Percentiles rank a stretch among this genome's conserved stretches.
Evolutionary conservation across 805 yeast genomes (phyloP).

Genomic region (Suhomyces xylopsoci): DNA sequence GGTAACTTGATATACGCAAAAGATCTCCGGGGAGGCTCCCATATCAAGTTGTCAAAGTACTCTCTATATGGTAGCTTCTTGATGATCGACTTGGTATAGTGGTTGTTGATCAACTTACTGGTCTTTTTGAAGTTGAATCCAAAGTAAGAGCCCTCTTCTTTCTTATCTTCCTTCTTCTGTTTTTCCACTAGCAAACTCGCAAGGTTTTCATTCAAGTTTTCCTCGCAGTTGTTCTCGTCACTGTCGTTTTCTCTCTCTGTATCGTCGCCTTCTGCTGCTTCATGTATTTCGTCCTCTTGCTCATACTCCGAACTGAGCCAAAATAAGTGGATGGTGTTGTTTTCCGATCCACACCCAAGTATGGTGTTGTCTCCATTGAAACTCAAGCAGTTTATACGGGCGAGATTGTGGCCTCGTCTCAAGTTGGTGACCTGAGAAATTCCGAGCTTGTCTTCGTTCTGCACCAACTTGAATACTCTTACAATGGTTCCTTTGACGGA

Average conservation of each 20-base stretch:
- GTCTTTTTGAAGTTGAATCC: conserved; percentile 22
- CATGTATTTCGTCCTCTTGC: background rate
- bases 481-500: conserved; percentile 43
- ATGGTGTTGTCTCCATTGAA: conserved; percentile 33
- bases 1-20: conserved; percentile 41
- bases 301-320: conserved; percentile 13
- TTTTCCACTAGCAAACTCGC: conserved; percentile 36
- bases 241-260: conserved; percentile 13
- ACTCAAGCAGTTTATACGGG: conserved; percentile 30
- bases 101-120: conserved; percentile 30
- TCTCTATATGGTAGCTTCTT: conserved; percentile 40
- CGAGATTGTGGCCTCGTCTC: conserved; percentile 40
- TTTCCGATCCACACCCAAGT: conserved; percentile 40
- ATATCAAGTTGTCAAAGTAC: conserved; percentile 38
- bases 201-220: conserved; percentile 41
- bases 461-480: conserved; percentile 27
- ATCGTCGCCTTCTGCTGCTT: background rate
- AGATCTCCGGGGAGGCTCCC: conserved; percentile 43
- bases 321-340: conserved; percentile 42
- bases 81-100: conserved; percentile 35
- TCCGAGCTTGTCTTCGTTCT: conserved; percentile 10
- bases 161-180: conserved; percentile 10
- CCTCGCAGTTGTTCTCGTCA: conserved; percentile 19
- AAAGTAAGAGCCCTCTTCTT: conserved; percentile 15
- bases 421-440: conserved; percentile 31